phyloP scores from a whole-genome alignment of 106 monocot species.

The Allium cepa region DNA sequence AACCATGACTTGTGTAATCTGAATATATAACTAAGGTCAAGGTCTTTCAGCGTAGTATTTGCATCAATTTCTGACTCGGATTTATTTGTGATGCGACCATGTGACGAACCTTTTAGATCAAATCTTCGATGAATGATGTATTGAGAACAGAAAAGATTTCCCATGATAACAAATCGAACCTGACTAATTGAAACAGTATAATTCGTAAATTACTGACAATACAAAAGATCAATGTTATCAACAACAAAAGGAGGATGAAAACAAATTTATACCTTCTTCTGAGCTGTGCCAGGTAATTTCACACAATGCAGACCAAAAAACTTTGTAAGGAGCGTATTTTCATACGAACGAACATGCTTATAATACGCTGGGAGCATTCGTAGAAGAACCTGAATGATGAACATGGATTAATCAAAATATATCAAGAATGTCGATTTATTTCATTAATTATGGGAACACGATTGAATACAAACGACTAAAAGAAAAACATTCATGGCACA shows the following conservation, averaged over 20 bases:
- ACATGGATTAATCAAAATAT: neutral
- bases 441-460: too few relatives aligned
- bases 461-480: neutral
- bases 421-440: neutral
- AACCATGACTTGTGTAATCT: conserved; percentile 72
- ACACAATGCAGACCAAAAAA: conserved; percentile 97
- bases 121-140: conserved; percentile 74
- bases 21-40: conserved; percentile 91
- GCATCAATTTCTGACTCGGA: conserved; percentile 77
- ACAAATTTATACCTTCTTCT: conserved; percentile 63
- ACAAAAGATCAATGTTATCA: neutral
- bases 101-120: conserved; percentile 93
- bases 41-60: conserved; percentile 85
- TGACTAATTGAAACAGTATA: conserved; percentile 8
- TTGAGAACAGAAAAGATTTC: conserved; percentile 88
- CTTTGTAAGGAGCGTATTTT: conserved; percentile 81
- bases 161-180: conserved; percentile 99
- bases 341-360: conserved; percentile 81
- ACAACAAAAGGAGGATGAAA: neutral
- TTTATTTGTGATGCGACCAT: conserved; percentile 77
- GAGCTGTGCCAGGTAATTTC: conserved; percentile 61
- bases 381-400: conserved; percentile 57
- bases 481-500: neutral
- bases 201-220: neutral
- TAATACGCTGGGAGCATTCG: conserved; percentile 94